Percentiles rank a stretch among this genome's conserved stretches.
Conservation (phyloP, 169 alveolate species). For the Eimeria acervulina region DNA sequence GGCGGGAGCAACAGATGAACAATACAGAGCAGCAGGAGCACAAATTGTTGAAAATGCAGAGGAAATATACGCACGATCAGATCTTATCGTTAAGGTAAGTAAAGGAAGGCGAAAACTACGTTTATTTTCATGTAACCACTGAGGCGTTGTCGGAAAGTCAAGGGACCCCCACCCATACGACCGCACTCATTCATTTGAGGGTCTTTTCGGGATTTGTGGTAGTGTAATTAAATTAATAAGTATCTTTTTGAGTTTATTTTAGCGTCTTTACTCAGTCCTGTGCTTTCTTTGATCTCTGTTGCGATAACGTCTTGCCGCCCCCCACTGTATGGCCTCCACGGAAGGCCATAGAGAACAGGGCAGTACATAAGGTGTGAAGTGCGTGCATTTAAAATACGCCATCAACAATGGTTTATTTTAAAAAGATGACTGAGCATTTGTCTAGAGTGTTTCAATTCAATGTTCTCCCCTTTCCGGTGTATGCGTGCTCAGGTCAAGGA, state of each 20-base stretch:
- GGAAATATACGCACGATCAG: conserved; percentile 57
- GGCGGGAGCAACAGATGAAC: conserved; percentile 59
- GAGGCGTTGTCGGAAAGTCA: not conserved
- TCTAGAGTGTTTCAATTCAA: too few species aligned
- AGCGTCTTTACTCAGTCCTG: too few species aligned
- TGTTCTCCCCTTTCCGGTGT: not conserved
- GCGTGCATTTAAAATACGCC: too few species aligned
- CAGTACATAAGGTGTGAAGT: too few species aligned
- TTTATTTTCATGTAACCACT: not conserved
- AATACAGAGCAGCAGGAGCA: conserved; percentile 64
- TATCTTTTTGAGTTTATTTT: not conserved
- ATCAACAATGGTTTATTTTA: too few species aligned
- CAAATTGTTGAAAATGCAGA: not conserved
- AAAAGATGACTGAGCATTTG: too few species aligned
- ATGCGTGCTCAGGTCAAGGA: conserved; percentile 78
- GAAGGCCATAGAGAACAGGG: too few species aligned
- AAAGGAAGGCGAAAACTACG: not conserved
- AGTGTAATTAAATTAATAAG: not conserved
- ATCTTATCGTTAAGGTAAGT: conserved; percentile 73
- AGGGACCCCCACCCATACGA: not conserved
- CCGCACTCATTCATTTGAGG: not conserved
- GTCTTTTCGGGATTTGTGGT: too few species aligned
- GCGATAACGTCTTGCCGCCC: too few species aligned
- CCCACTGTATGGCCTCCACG: too few species aligned
- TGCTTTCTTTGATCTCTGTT: too few species aligned